Conservation (phyloP, 108 stramenopile genomes). For the Pseudonitzschia delicatissima region DNA sequence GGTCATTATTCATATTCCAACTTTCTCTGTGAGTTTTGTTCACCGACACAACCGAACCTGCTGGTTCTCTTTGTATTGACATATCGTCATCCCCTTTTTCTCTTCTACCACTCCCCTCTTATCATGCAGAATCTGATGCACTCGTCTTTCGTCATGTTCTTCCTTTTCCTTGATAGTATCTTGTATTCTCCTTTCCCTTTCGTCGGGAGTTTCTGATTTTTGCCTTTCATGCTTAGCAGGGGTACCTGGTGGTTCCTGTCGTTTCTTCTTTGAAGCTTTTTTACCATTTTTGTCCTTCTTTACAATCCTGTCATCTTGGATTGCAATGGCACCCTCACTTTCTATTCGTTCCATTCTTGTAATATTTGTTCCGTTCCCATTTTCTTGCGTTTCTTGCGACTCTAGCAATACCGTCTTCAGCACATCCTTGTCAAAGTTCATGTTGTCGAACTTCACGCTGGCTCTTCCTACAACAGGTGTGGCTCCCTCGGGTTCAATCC, state of each 20-base stretch:
- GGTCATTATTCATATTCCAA: too few species aligned
- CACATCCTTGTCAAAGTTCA: constrained; percentile 1
- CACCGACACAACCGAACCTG: too few species aligned
- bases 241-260: constrained; percentile 8
- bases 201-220: not conserved
- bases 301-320: not conserved
- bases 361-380: not conserved
- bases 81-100: not conserved
- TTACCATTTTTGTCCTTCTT: not conserved
- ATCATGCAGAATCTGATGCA: not conserved
- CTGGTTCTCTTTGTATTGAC: not conserved
- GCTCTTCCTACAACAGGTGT: not conserved
- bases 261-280: not conserved
- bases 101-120: not conserved
- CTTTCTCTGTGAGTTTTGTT: too few species aligned
- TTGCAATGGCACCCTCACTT: too few species aligned
- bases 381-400: not conserved
- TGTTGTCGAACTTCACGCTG: constrained; percentile 4
- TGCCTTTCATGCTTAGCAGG: not conserved
- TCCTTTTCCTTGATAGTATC: not conserved
- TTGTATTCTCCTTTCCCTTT: not conserved
- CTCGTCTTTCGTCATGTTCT: too few species aligned
- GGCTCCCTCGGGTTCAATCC: constrained; percentile 3
- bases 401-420: not conserved
- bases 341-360: not conserved